Conservation (phyloP, 148 eudicot genomes). For the Camellia granthamiana region DNA sequence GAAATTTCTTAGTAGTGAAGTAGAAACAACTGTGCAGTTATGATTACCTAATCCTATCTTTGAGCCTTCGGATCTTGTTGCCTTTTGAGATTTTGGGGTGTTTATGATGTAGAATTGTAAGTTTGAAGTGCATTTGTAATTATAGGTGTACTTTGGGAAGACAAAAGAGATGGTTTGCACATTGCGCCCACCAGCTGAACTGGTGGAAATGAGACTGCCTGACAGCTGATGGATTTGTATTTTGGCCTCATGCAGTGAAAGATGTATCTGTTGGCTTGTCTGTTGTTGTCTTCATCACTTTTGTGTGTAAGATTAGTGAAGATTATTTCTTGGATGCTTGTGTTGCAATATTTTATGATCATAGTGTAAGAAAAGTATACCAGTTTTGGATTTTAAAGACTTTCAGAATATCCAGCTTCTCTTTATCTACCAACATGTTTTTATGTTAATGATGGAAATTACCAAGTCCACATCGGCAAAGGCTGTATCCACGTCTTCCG, state of each 20-base stretch:
- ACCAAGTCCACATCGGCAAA: no score
- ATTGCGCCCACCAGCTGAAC: constrained; percentile 79
- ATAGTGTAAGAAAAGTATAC: not conserved
- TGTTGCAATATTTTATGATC: not conserved
- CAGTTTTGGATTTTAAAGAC: no score
- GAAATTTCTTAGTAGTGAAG: not conserved
- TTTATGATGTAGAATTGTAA: not conserved
- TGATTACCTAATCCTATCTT: not conserved
- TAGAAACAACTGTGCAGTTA: not conserved
- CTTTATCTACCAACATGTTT: no score
- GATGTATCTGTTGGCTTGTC: not conserved
- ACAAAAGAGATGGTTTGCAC: constrained; percentile 99
- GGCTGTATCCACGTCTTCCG: no score
- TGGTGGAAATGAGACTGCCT: constrained; percentile 63
- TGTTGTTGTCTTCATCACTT: not conserved
- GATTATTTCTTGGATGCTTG: not conserved
- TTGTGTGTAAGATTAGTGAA: not conserved
- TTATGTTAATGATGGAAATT: no score
- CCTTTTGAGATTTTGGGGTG: not conserved
- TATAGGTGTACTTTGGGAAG: constrained; percentile 96
- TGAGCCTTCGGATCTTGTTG: not conserved
- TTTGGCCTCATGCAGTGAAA: not conserved
- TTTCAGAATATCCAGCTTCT: no score
- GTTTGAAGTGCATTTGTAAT: not conserved
- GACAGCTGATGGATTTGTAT: constrained; percentile 32